Percentiles rank a stretch among this genome's conserved stretches.
Evolutionary conservation across 2,329 filamentous ascomycete genomes (phyloP).

Genomic region (Corniculantispora saksenae): DNA sequence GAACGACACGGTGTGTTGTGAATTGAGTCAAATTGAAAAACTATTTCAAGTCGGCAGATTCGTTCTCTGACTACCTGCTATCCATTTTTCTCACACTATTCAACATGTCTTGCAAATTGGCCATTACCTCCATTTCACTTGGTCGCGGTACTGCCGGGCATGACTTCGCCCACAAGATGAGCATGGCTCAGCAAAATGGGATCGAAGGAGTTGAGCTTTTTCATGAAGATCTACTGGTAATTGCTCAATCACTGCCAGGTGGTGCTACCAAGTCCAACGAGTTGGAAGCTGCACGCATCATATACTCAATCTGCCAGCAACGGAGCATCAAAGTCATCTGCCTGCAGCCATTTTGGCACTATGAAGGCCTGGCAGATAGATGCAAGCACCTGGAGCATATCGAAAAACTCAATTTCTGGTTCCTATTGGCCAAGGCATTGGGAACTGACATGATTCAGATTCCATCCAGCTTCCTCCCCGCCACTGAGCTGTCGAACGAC

Average conservation of each 20-base stretch:
- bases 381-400: slow-evolving; percentile 61
- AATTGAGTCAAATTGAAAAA: too few relatives aligned
- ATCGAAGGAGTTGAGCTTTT: slow-evolving; percentile 75
- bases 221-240: slow-evolving; percentile 70
- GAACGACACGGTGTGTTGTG: too few relatives aligned
- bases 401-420: slow-evolving; percentile 67
- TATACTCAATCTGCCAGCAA: slow-evolving; percentile 55
- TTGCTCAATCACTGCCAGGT: slow-evolving; percentile 50
- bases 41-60: too few relatives aligned
- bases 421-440: slow-evolving; percentile 60
- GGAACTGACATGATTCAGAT: not conserved
- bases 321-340: slow-evolving; percentile 60
- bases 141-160: too few relatives aligned
- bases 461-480: not conserved
- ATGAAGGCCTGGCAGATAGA: slow-evolving; percentile 69
- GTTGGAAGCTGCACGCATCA: slow-evolving; percentile 55
- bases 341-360: slow-evolving; percentile 73
- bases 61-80: too few relatives aligned
- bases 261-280: slow-evolving; percentile 28
- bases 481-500: not conserved
- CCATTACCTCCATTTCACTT: too few relatives aligned
- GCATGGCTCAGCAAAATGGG: slow-evolving; percentile 64
- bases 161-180: slow-evolving; percentile 55
- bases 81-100: too few relatives aligned
- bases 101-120: too few relatives aligned